Conservation (phyloP, 805 yeast genomes). For the Martiniozyma abietophila region DNA sequence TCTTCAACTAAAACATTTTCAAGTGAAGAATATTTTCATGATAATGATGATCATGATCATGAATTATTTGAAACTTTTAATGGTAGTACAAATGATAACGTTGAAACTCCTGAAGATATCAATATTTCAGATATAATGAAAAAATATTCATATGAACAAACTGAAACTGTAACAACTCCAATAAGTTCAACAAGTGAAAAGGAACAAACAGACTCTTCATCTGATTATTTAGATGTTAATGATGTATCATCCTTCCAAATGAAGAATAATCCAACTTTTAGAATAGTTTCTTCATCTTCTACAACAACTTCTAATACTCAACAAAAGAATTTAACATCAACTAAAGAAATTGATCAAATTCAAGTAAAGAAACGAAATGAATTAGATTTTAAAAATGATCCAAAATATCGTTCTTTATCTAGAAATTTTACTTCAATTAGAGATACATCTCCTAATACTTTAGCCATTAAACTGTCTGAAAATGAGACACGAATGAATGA, state of each 20-base stretch:
- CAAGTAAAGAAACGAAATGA: too few species aligned
- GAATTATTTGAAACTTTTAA: conserved; percentile 12
- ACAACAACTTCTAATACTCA: not conserved
- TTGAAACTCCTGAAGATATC: conserved; percentile 5
- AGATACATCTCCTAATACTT: conserved; percentile 7
- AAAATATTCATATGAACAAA: not conserved
- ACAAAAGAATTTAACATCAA: not conserved
- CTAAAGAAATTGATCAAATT: conserved; percentile 1
- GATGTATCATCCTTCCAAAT: too few species aligned
- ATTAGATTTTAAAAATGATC: not conserved
- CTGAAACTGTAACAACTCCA: not conserved
- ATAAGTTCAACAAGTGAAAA: not conserved
- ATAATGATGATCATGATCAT: conserved; percentile 4
- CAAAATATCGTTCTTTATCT: conserved; percentile 2
- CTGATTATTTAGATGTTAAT: too few species aligned
- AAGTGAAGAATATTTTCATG: conserved; percentile 6
- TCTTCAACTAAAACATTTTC: conserved; percentile 11
- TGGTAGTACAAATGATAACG: conserved; percentile 10
- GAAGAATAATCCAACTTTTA: conserved; percentile 1
- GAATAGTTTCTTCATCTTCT: not conserved
- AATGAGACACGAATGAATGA: conserved; percentile 14
- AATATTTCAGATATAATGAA: not conserved
- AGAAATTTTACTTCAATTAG: conserved; percentile 9
- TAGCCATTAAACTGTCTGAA: conserved; percentile 12
- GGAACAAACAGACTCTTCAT: too few species aligned